Evolutionary conservation across 805 yeast species (phyloP), one percentile per base, ranked within the genome.

Genomic region (Lipomyces orientalis): DNA sequence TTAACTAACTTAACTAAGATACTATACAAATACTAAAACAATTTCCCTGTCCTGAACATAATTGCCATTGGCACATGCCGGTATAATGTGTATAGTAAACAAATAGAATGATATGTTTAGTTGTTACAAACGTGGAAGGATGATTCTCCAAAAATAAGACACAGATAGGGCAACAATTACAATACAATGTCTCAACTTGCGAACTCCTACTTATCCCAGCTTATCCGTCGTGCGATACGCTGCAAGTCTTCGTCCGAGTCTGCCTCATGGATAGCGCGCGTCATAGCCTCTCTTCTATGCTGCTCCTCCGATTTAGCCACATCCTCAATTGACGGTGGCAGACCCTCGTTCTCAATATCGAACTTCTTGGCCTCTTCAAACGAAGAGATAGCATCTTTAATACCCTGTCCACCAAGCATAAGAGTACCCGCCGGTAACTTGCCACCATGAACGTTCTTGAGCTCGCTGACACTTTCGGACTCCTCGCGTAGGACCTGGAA

Each of bases 361-460:
- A 91, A 91, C 65, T 79, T 82, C 72, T 88, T 85, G 2, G 97
- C 98, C 62, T 90, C 95, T 73, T 90, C 93, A 76, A 94, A 94
- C 6, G 90, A 83, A 34, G 82, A 78, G 49, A 94, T 85, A 5
- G 90, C 87, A 61, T 84, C 84, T 70, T 87, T 85, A 71, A 94
- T 84, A 43, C 94, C 95, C 71, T 91, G 93, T 19, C 89, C 79
- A 4, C 98, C 98, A 71, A 91, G 88, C 74, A 92, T 82, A 63
- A 94, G 82, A 5, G 96, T 87, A 29, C 97, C 97, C 75, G 89
- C 88, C 12, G 98, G 98, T 71, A 94, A 81, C n/a, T 95, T 94
- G 59, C 92, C 88, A 69, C 89, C 84, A 70, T 87, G 82, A 10
- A 51, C 68, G 19, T 84, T 83, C 79, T 92, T 91, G 74, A 94